Conservation (phyloP, 2,329 filamentous ascomycete species). For the Neophaeococcomyces mojaviensis region DNA sequence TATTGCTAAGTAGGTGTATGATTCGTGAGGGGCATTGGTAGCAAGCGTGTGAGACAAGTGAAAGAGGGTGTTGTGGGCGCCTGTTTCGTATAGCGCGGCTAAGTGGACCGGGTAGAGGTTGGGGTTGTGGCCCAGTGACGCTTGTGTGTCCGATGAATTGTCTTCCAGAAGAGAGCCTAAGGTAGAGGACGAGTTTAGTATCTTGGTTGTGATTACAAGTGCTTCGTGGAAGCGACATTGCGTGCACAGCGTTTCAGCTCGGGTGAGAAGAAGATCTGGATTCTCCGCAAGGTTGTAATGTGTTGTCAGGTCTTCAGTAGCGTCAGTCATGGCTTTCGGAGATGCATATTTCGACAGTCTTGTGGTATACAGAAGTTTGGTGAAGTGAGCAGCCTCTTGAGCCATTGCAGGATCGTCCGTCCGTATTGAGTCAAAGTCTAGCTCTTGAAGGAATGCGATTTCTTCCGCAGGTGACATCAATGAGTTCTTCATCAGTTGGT, state of each 20-base stretch:
- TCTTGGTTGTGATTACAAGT: slow-evolving; percentile 70
- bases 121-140: slow-evolving; percentile 38
- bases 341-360: slow-evolving; percentile 92
- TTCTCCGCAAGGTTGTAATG: slow-evolving; percentile 85
- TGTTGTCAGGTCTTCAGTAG: slow-evolving; percentile 83
- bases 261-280: slow-evolving; percentile 80
- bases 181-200: slow-evolving; percentile 83
- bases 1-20: slow-evolving; percentile 88
- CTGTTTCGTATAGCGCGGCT: slow-evolving; percentile 81
- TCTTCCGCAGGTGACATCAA: slow-evolving; percentile 85
- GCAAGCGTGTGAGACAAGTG: slow-evolving; percentile 86
- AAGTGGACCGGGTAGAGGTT: slow-evolving; percentile 80
- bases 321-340: slow-evolving; percentile 70
- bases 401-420: slow-evolving; percentile 60
- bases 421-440: slow-evolving; percentile 80
- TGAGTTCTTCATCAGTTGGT: slow-evolving; percentile 94
- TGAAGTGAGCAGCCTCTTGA: slow-evolving; percentile 87
- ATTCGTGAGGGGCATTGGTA: slow-evolving; percentile 82
- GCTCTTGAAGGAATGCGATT: slow-evolving; percentile 76
- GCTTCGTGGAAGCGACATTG: slow-evolving; percentile 90
- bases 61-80: slow-evolving; percentile 80
- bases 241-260: slow-evolving; percentile 86
- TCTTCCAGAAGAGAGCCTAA: slow-evolving; percentile 45
- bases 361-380: slow-evolving; percentile 92
- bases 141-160: slow-evolving; percentile 16